Evolutionary conservation across 805 yeast species (phyloP).

Genomic region (Pichia exigua): DNA sequence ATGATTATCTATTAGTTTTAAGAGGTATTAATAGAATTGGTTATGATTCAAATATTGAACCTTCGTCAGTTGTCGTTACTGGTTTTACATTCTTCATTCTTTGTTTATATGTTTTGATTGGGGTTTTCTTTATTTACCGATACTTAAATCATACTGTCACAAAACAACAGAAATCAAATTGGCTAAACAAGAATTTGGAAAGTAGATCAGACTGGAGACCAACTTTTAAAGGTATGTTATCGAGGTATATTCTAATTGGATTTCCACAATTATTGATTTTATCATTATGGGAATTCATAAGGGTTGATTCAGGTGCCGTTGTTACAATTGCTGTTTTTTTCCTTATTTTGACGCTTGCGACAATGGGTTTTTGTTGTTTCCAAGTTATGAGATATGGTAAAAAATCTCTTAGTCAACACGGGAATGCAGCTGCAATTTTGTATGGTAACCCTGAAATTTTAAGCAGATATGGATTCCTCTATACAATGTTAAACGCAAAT

Average conservation of each 20-base stretch:
- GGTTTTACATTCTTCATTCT: slow-evolving; percentile 81
- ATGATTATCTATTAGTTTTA: slow-evolving; percentile 53
- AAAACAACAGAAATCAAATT: slow-evolving; percentile 21
- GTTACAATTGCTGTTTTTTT: slow-evolving; percentile 72
- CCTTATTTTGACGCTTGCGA: slow-evolving; percentile 49
- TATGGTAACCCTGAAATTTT: slow-evolving; percentile 71
- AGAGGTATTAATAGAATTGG: slow-evolving; percentile 88
- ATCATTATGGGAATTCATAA: slow-evolving; percentile 82
- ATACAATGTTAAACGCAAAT: slow-evolving; percentile 78
- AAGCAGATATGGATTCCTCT: slow-evolving; percentile 79
- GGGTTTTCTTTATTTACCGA: slow-evolving; percentile 48
- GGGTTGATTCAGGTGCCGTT: slow-evolving; percentile 80
- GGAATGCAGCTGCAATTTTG: slow-evolving; percentile 80
- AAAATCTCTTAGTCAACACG: slow-evolving; percentile 47
- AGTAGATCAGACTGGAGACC: slow-evolving; percentile 49
- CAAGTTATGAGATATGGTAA: slow-evolving; percentile 59
- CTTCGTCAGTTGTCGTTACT: slow-evolving; percentile 74
- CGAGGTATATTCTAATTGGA: slow-evolving; percentile 76
- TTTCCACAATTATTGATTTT: slow-evolving; percentile 74
- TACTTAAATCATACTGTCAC: slow-evolving; percentile 32
- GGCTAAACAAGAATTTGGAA: slow-evolving; percentile 12
- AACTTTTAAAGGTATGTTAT: slow-evolving; percentile 69
- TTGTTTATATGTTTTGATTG: slow-evolving; percentile 65
- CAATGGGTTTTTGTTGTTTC: slow-evolving; percentile 58
- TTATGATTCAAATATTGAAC: slow-evolving; percentile 67